Conservation (phyloP, 2,329 filamentous ascomycete genomes). For the Daldinia eschscholtzii region DNA sequence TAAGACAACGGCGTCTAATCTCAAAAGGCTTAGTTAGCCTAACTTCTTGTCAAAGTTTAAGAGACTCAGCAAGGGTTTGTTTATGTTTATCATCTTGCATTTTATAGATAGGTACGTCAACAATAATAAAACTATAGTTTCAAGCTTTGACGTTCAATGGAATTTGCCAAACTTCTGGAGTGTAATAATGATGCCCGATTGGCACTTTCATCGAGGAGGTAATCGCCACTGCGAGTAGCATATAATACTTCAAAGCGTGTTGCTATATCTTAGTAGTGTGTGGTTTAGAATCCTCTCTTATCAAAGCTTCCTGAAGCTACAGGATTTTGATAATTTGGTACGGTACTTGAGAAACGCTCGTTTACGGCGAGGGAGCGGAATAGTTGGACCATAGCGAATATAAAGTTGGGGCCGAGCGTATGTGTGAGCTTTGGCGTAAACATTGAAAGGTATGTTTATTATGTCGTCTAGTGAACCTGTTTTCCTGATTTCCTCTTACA, state of each 20-base stretch:
- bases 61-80: not conserved
- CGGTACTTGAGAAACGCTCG: not conserved
- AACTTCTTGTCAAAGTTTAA: not conserved
- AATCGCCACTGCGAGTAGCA: not conserved
- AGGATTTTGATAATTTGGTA: not conserved
- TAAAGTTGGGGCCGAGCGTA: not conserved
- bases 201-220: no score
- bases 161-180: not conserved
- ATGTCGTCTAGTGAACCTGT: no score
- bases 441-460: not conserved
- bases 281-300: not conserved
- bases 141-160: not conserved
- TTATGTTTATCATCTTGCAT: not conserved
- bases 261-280: not conserved
- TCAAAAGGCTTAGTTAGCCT: not conserved
- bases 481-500: not conserved
- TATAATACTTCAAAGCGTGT: not conserved
- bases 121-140: not conserved
- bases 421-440: not conserved
- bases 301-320: not conserved
- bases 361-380: not conserved
- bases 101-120: not conserved
- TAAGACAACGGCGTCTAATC: not conserved
- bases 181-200: not conserved
- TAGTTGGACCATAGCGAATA: not conserved